Conservation (phyloP, 345 rosid genomes). For the Turritis glabra region DNA sequence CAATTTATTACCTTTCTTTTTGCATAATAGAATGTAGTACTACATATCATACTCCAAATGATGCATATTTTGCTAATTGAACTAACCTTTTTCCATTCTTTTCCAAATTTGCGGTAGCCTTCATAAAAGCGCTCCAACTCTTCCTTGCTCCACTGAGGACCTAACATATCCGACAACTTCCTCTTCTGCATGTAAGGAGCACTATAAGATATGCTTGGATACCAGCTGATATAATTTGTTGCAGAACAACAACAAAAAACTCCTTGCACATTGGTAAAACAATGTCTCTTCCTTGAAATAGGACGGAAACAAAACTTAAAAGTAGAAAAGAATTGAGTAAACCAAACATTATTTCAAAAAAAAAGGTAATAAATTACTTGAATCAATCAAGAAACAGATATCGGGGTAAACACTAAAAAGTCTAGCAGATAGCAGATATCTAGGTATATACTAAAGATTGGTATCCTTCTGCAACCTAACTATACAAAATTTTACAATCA, state of each 20-base stretch:
- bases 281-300: conserved; percentile 19
- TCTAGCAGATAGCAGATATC: conserved; percentile 3
- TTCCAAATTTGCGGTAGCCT: conserved; percentile 74
- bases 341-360: background rate
- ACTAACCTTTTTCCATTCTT: conserved; percentile 83
- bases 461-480: conserved; percentile 19
- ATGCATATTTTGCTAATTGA: background rate
- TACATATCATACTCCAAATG: background rate
- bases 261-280: conserved; percentile 12
- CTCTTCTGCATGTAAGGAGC: conserved; percentile 55
- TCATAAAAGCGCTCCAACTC: conserved; percentile 77
- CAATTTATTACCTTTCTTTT: background rate
- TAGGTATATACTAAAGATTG: conserved; percentile 1
- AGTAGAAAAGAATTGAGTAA: conserved; percentile 2
- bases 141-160: conserved; percentile 83
- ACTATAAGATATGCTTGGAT: conserved; percentile 25
- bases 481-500: background rate
- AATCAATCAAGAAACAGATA: background rate
- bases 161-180: conserved; percentile 77
- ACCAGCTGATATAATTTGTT: background rate
- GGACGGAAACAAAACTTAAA: background rate
- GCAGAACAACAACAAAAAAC: background rate
- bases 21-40: background rate
- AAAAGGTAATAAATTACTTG: background rate
- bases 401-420: background rate